Percentiles rank a stretch among this genome's conserved stretches.
Evolutionary conservation across 768 basidiomycete genomes (phyloP).

Genomic region (Calocera viscosa): DNA sequence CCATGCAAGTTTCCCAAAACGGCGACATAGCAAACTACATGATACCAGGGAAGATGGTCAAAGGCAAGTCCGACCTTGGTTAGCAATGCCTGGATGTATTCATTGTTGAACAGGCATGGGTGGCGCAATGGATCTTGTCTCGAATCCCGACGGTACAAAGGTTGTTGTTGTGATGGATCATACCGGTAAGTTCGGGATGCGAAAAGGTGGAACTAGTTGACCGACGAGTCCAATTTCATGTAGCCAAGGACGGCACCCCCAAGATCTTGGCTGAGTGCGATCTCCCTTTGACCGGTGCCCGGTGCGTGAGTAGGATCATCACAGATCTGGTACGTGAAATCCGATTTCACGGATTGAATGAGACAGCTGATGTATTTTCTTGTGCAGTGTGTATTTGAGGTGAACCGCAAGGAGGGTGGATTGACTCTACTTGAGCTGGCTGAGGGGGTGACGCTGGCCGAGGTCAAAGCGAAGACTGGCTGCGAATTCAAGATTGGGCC

Average conservation of each 20-base stretch:
- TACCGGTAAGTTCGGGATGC: background rate
- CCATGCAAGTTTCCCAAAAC: slow-evolving; percentile 86
- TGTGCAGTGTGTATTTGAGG: slow-evolving; percentile 53
- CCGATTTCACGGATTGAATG: background rate
- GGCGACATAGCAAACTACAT: slow-evolving; percentile 97
- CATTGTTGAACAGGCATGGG: slow-evolving; percentile 54
- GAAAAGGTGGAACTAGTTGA: background rate
- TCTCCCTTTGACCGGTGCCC: slow-evolving; percentile 79
- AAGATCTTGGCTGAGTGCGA: slow-evolving; percentile 75
- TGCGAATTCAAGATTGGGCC: slow-evolving; percentile 48
- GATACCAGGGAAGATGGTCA: slow-evolving; percentile 86
- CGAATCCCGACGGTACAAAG: slow-evolving; percentile 90
- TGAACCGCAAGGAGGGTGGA: slow-evolving; percentile 60
- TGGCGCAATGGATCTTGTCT: slow-evolving; percentile 92
- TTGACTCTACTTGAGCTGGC: slow-evolving; percentile 71
- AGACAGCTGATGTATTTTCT: background rate
- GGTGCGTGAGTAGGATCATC: slow-evolving; percentile 79
- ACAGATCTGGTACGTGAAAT: slow-evolving; percentile 56
- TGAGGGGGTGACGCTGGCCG: slow-evolving; percentile 71
- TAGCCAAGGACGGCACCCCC: slow-evolving; percentile 75
- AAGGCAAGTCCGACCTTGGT: slow-evolving; percentile 16
- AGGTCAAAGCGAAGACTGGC: slow-evolving; percentile 76
- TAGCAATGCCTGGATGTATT: background rate
- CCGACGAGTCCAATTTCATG: slow-evolving; percentile 16
- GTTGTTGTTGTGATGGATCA: slow-evolving; percentile 14